Base-by-base conservation (phyloP, 192 early-diverging fungal species). In the Spinellus fusiger region DNA sequence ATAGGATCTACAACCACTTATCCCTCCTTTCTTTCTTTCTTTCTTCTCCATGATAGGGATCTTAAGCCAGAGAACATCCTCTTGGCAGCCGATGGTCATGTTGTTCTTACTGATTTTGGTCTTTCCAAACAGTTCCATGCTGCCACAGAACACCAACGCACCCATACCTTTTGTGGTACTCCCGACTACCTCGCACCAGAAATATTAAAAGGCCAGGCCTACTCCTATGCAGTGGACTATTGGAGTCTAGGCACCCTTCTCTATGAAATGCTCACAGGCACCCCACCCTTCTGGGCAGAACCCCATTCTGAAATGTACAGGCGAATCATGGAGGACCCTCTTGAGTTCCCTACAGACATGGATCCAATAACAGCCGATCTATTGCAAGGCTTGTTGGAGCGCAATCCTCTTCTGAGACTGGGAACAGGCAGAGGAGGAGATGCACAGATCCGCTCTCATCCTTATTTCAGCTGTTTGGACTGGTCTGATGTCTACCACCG, bases 41-140 rank as follows among this genome's bases (percentile, higher is more conserved):
- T 27, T 53, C 18, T 28, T 33, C 16, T 20, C 29, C 32, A 22
- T 28, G 49, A 64, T 49, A 76, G 93, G 47, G 93, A 91, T 59
- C 62, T 85, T 31, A 92, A 92, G 73, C 89, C 88, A 9, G 89
- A 89, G 56, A 89, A 89, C 66, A 82, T 87, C 46, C 68, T 92
- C 4, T 64, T 96, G 3, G 84, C 84, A 37, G 58, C 66, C 1
- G 83, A 89, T 20, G 94, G 94, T n/a, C 92, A 96, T 61, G 70
- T 96, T 16, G 78, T 93, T 8, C 71, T 98, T 47, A 95, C 94
- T 0, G 95, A 98, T 62, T 98, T 97, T 80, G 94, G 96, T 3
- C 78, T 98, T 4, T 88, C 86, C 26, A 98, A 98, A 73, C 90
- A 78, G 61, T 82, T 73, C 23, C 52, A 63, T 5, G 35, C 51